phyloP scores from a whole-genome alignment of 140 eudicot species.

The Cichorium intybus region DNA sequence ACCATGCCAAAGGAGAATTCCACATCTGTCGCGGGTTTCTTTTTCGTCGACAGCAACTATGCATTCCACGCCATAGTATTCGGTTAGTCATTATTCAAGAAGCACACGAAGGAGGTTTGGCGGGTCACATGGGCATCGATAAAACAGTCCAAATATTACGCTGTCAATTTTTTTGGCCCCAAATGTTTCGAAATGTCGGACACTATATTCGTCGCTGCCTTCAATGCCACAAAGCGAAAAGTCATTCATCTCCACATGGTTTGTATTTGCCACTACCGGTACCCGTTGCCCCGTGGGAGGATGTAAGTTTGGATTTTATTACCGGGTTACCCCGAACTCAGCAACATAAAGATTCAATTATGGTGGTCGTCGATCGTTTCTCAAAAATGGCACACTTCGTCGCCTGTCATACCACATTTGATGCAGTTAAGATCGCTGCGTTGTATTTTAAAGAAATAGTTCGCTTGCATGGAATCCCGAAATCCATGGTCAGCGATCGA shows the following conservation, averaged over 20 bases:
- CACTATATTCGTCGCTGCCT: not conserved
- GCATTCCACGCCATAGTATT: not conserved
- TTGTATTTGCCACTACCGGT: not conserved
- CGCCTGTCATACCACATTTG: too few species aligned
- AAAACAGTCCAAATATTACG: not conserved
- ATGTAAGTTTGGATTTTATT: not conserved
- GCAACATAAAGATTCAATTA: not conserved
- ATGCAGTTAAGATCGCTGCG: too few species aligned
- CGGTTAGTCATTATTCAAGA: not conserved
- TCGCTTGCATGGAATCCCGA: too few species aligned
- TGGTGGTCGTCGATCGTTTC: constrained; percentile 6
- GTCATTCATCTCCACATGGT: not conserved
- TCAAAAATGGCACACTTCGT: constrained; percentile 12
- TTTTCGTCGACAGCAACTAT: not conserved
- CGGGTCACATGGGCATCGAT: not conserved
- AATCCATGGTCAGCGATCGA: too few species aligned
- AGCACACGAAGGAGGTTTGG: not conserved
- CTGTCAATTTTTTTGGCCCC: not conserved
- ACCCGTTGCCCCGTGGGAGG: not conserved
- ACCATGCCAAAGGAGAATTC: not conserved
- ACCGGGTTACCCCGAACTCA: not conserved
- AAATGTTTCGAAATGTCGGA: not conserved
- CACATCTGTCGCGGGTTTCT: not conserved
- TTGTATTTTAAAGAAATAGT: too few species aligned
- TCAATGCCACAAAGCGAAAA: not conserved